Base-by-base conservation (phyloP, 352 stramenopile genomes). In the Lagenidium sp. region DNA sequence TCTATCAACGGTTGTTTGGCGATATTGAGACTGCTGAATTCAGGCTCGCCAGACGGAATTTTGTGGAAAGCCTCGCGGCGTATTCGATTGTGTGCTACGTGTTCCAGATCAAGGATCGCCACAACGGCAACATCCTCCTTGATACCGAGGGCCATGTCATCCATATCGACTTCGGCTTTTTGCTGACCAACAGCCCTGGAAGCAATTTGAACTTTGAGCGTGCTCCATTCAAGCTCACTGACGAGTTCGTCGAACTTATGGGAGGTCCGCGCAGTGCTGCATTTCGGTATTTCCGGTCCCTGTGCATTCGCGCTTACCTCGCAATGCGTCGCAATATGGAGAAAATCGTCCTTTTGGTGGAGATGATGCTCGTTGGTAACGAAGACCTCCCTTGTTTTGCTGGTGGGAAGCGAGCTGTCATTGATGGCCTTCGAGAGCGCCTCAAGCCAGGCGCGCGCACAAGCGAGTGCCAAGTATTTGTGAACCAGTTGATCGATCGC, bases 101-200 rank as follows among this genome's bases (percentile, higher is more conserved):
- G 12, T 82, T 99, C 44, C 88, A 96, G 51, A 87, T 99, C 51
- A 99, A 99, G 60, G 97, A 99, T 62, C 81, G 95, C 2, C 96
- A 99, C 75, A 99, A 99, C 57, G 96, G 95, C 36, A 99, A 99
- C 63, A 98, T 99, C 28, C 86, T 99, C 52, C 77, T 99, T 30
- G 95, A 99, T 66, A 96, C 80, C 12, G 67, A 94, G 22, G 95
- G 96, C 15, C 95, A 98, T 60, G 65, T 99, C 12, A 92, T 99
- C 41, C 95, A 99, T 74, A 99, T 99, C 48, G 97, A 99, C 68
- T 99, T 99, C 65, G 97, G 96, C 13, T 99, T 99, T 62, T 39
- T 97, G 50, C 90, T 99, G 26, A 90, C 83, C 37, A 98, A 97
- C 73, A 97, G 89, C 26, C 81, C 81, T 1, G 81, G 81, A 13